Percentiles rank a stretch among this genome's conserved stretches.
Evolutionary conservation across 805 yeast genomes (phyloP).

Genomic region (Schwanniomyces yamadae): DNA sequence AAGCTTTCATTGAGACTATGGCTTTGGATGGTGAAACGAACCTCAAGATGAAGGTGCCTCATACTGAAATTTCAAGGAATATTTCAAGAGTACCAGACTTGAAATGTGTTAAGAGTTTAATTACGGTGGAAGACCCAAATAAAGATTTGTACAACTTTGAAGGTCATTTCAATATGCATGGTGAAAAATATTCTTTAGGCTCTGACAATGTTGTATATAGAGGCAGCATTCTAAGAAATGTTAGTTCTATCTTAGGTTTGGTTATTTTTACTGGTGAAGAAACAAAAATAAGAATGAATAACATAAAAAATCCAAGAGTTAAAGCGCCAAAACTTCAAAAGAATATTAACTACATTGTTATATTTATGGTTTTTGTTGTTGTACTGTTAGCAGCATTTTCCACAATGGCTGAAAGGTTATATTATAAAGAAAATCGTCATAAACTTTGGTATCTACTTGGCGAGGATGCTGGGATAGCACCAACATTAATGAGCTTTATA

Average conservation of each 20-base stretch:
- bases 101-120: conserved; percentile 47
- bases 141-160: conserved; percentile 88
- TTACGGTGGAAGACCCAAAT: conserved; percentile 89
- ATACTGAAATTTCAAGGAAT: conserved; percentile 54
- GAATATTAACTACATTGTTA: conserved; percentile 77
- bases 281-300: conserved; percentile 93
- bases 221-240: conserved; percentile 87
- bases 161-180: conserved; percentile 58
- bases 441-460: conserved; percentile 70
- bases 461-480: conserved; percentile 79
- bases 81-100: conserved; percentile 52
- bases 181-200: conserved; percentile 55
- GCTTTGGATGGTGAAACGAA: conserved; percentile 98
- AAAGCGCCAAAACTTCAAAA: conserved; percentile 91
- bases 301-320: conserved; percentile 81
- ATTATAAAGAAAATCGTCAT: conserved; percentile 39
- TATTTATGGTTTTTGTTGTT: conserved; percentile 86
- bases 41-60: conserved; percentile 71
- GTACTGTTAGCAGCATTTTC: conserved; percentile 72
- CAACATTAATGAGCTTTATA: conserved; percentile 91
- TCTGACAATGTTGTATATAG: conserved; percentile 85
- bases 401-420: conserved; percentile 70
- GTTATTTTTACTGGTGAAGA: conserved; percentile 95
- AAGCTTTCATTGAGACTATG: conserved; percentile 87
- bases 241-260: conserved; percentile 69